Base-by-base conservation (phyloP, 768 basidiomycete species). In the Thelephora aurantiotincta region DNA sequence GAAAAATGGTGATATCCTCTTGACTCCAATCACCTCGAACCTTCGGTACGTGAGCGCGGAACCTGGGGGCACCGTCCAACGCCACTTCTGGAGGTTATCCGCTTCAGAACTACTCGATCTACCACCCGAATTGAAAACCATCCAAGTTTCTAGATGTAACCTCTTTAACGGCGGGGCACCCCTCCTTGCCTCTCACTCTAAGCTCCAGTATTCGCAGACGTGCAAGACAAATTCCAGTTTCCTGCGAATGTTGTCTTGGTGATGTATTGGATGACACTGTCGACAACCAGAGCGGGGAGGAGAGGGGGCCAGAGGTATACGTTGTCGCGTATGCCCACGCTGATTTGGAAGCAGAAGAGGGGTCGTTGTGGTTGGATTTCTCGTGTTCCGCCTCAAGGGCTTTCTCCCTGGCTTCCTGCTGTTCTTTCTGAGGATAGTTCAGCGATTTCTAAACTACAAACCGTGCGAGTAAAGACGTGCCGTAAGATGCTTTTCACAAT, bases 111-210 rank as follows among this genome's bases (percentile, higher is more conserved):
- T 88, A 73, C 26, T 74, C 60, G 18, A 22, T 53, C 76, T 76
- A 6, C 67, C 66, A 5, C 71, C 71, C 14, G 78, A 73, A 36
- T 41, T 41, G 11, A 74, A 78, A 2, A 89, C 88, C 0, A 93
- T 97, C 96, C 96, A 98, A 0, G 96, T 94, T 66, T 99, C 94
- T 22, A 98, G 68, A 65, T 99, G 92, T 49, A 99, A 60, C 46
- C 96, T 61, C 64, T 98, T 98, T 54, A 99, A 63, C 51, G 98
- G 63, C 11, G 96, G 94, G 7, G 96, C 96, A 3, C 96, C 96
- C 35, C 94, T 65, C 51, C 96, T 74, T 1, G 80, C 89, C 60
- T 98, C 94, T 3, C 96, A 70, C 65, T 99, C 98, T 62, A 99
- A 62, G 64, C 96, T 97, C 96, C 96, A 99, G 58, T 97, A 99